Conservation (phyloP, 2,329 filamentous ascomycete species). For the Aspergillus chevalieri region DNA sequence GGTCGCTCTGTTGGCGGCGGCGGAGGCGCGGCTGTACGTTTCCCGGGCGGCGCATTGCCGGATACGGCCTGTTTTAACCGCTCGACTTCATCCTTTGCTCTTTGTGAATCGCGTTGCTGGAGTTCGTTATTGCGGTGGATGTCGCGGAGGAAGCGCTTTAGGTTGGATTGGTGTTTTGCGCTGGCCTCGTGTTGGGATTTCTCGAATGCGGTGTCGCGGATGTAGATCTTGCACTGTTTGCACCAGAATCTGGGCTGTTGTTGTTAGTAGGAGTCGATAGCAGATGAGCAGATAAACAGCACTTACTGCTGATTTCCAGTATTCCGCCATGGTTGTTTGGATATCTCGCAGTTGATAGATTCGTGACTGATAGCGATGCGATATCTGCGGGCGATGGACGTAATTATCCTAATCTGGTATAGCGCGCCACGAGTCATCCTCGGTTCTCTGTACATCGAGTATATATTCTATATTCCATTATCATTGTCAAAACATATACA, state of each 20-base stretch:
- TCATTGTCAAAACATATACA: background rate
- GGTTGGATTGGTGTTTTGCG: constrained; percentile 71
- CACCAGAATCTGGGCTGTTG: constrained; percentile 83
- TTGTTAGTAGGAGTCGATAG: constrained; percentile 12
- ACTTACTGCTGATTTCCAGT: constrained; percentile 87
- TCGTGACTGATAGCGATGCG: background rate
- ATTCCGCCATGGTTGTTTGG: constrained; percentile 69
- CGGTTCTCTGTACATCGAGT: background rate
- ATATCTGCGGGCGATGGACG: background rate
- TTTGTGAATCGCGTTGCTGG: constrained; percentile 72
- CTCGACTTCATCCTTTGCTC: constrained; percentile 77
- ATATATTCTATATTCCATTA: background rate
- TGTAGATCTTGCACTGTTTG: constrained; percentile 87
- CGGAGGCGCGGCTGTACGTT: constrained; percentile 26
- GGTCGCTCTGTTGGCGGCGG: constrained; percentile 28
- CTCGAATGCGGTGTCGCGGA: constrained; percentile 89
- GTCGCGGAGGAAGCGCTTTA: constrained; percentile 85
- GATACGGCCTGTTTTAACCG: constrained; percentile 72
- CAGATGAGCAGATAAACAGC: background rate
- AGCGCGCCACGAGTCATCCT: background rate
- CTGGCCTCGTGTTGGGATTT: constrained; percentile 84
- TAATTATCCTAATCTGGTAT: background rate
- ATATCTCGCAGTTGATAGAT: background rate
- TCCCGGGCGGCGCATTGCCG: constrained; percentile 27
- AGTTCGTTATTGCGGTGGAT: constrained; percentile 79